Evolutionary conservation across 208 protist genomes (phyloP), one percentile per base, ranked within the genome.

Genomic region (Leishmania arabica): DNA sequence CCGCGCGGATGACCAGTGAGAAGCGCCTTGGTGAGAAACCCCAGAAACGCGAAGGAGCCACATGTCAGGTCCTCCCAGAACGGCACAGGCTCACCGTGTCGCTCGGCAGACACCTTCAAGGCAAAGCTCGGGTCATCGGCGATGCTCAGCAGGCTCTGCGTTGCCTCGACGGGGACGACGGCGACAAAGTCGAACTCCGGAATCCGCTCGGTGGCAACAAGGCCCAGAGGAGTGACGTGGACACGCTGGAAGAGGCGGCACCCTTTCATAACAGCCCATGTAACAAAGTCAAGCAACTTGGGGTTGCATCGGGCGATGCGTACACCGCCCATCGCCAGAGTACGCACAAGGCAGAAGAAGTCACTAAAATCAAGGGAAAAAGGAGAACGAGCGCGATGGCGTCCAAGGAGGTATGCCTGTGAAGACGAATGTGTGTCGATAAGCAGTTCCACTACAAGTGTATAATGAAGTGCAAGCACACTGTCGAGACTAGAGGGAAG

Each of bases 101-200:
- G 90, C 45, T 84, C 78, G 24, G 95, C 88, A 21, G 93, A 94
- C 31, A 93, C 86, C 83, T 93, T 95, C 42, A 96, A 62, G 8
- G 93, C 90, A 54, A 96, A 95, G 47, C 73, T 85, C 5, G 64
- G 70, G 70, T 96, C 93, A 47, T 91, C 88, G 8, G 79, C 82
- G 17, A 96, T 79, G 62, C 68, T 94, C 54, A 98, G 62, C 56
- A 96, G 37, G 85, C 95, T 96, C 72, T 94, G 88, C 40, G 93
- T 95, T 45, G 95, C 88, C 71, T 89, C 86, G 34, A 93, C 89
- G 7, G 95, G 95, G 11, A 95, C 89, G 27, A 96, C 86, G 11
- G 92, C 90, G 40, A 95, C 95, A 83, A 98, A 98, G 85, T 98
- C 95, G 80, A 91, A 96, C 77, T 91, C 91, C 8, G 93, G 92